Conservation (phyloP, 257 asterid species). For the Galeopsis tetrahit region DNA sequence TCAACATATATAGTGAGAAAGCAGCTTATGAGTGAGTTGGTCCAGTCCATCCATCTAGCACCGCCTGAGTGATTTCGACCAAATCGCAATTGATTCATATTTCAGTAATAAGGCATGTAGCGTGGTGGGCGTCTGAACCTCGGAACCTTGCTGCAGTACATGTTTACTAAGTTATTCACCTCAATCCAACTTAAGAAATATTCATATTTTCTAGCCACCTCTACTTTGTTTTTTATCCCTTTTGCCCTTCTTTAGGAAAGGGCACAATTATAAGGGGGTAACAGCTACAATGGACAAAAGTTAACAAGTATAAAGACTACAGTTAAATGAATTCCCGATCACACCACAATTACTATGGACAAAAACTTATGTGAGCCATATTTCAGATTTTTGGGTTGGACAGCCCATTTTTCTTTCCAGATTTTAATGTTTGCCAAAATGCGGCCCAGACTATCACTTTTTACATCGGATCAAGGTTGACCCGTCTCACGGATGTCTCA, state of each 20-base stretch:
- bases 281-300: not conserved
- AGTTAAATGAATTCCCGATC: no score
- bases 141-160: constrained; percentile 74
- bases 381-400: no score
- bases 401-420: no score
- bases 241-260: not conserved
- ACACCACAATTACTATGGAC: no score
- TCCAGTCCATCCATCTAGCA: no score
- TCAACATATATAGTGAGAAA: constrained; percentile 1
- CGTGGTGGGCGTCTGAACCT: constrained; percentile 87
- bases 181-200: not conserved
- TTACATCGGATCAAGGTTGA: no score
- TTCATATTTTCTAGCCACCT: not conserved
- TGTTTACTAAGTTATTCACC: constrained; percentile 15
- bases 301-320: not conserved
- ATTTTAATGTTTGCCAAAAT: no score
- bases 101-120: constrained; percentile 82
- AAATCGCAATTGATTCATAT: not conserved
- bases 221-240: not conserved
- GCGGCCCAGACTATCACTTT: no score
- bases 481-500: no score
- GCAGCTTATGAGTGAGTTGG: not conserved
- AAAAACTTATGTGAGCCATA: no score
- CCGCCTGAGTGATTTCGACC: not conserved
- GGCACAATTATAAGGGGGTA: not conserved